Percentiles rank a stretch among this genome's conserved stretches.
These are phyloP conservation scores for Solanum habrochaites DNA, from an alignment of 257 asterid genomes.

Conservation along the genomic window DNA sequence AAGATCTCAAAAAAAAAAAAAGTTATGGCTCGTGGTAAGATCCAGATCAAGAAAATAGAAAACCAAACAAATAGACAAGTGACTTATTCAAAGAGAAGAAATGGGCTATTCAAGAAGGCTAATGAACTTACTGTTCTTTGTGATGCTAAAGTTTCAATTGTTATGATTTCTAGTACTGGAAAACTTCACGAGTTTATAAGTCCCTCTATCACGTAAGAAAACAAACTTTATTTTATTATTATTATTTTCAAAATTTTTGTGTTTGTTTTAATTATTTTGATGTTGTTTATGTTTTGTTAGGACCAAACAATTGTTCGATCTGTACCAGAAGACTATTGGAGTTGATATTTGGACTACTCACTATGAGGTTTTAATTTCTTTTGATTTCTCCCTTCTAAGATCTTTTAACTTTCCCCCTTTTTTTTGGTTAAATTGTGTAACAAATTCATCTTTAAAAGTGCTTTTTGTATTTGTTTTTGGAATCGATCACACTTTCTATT, in stretches of 20 bases:
- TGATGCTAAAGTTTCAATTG: slow-evolving; percentile 80
- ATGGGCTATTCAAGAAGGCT: slow-evolving; percentile 92
- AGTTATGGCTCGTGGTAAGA: slow-evolving; percentile 90
- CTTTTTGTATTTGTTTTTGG: too few species aligned
- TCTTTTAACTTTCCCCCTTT: neutral
- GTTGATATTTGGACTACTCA: slow-evolving; percentile 80
- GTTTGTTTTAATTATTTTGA: neutral
- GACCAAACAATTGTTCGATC: slow-evolving; percentile 74
- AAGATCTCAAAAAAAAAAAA: neutral
- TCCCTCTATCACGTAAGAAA: slow-evolving; percentile 41
- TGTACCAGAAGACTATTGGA: slow-evolving; percentile 59
- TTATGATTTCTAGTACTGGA: slow-evolving; percentile 73
- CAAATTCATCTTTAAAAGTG: neutral
- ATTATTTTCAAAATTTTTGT: neutral
- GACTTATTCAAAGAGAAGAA: slow-evolving; percentile 94
- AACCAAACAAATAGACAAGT: slow-evolving; percentile 96
- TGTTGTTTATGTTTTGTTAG: slow-evolving; percentile 8
- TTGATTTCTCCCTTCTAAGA: neutral
- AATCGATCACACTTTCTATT: too few species aligned
- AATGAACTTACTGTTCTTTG: slow-evolving; percentile 89
- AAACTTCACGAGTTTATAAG: slow-evolving; percentile 94
- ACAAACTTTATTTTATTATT: neutral
- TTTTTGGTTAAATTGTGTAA: too few species aligned
- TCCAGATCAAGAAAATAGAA: slow-evolving; percentile 95
- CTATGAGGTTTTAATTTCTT: slow-evolving; percentile 51